Base-by-base conservation (phyloP, 176 grass and related monocot species). In the Carex pumila region DNA sequence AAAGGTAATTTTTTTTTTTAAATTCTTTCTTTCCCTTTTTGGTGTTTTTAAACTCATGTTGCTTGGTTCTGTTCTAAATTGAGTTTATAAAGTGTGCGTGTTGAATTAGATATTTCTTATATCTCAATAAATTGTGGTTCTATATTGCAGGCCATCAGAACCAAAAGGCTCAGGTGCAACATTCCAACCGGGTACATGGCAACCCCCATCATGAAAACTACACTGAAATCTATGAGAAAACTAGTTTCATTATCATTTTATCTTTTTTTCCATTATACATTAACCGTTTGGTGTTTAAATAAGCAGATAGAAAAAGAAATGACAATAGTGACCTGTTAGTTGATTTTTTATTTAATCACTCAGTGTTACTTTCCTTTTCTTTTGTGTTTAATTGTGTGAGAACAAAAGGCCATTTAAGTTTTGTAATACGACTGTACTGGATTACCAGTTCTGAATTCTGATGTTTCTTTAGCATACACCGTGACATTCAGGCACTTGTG, bases 171-270 rank as follows among this genome's bases (percentile, higher is more conserved):
- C 88, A 21, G 88, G 85, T 12, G 12, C 61, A 63, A 80, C 85
- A 2, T 90, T 71, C 53, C 64, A 84, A 84, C 88, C 88, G 32
- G 88, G 88, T 39, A 84, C 81, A 73, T 90, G 88, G 88, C 88
- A 90, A 80, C 88, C 88, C 22, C 88, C 88, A 17, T 54, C 85
- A 74, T 90, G 68, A 90, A 45, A 54, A 63, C 37, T 84, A 25
- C 47, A 53, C 25, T 21, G n/a, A 76, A 76, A 52, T 31, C 30
- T n/a, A 60, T 64, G 72, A 47, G 19, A 55, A 30, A 54, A 31
- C 2, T 76, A 14, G 49, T 55, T 56, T 76, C 17, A 3, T 62
- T 31, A 22, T 55, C 49, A 55, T 76, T 4, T 76, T 76, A 55
- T 54, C 0, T 22, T 76, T 32, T 45, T 55, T 76, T 76, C 11